Base-by-base conservation (phyloP, 2,329 filamentous ascomycete genomes). In the Leptosphaerulina australis region DNA sequence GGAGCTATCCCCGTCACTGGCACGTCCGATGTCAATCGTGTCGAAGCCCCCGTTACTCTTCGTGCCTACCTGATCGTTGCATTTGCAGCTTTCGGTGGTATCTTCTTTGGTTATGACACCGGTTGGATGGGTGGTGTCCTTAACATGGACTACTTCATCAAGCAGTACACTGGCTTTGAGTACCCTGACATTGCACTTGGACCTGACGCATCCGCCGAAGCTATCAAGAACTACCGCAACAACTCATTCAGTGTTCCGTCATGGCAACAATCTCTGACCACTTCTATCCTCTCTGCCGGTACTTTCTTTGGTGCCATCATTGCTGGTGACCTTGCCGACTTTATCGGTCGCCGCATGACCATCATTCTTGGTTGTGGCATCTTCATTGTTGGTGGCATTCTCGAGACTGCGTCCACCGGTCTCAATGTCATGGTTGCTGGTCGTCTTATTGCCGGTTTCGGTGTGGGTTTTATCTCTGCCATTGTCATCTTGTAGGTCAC, bases 81-180 rank as follows among this genome's bases (percentile, higher is more conserved):
- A 25, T 79, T 79, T 52, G 77, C 77, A 34, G 74, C 77, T 18
- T 79, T 79, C 56, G 77, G 77, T 62, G 77, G 77, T 65, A 88
- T 90, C 77, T 52, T 54, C 81, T 88, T 90, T 74, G 88, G 88
- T 49, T 91, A 89, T 74, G 88, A 91, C 68, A 88, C 87, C 31
- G 88, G 88, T 66, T 89, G 88, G 77, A 88, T 89, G 79, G 85
- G 85, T 70, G 85, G 85, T 74, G 83, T 87, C 60, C 76, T 82
- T 24, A 81, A 61, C 31, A 74, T 73, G 72, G 59, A 64, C 52
- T 73, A 64, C 64, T 72, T 72, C 59, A 71, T 71, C 60, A 64
- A 70, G 21, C 64, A 69, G 51, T 70, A 69, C 60, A 71, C 68
- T 50, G 60, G 58, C 50, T 30, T 50, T 6, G 63, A 69, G 30